Conservation (phyloP, 2,329 filamentous ascomycete genomes). For the Parasarocladium wereldwijsianum region DNA sequence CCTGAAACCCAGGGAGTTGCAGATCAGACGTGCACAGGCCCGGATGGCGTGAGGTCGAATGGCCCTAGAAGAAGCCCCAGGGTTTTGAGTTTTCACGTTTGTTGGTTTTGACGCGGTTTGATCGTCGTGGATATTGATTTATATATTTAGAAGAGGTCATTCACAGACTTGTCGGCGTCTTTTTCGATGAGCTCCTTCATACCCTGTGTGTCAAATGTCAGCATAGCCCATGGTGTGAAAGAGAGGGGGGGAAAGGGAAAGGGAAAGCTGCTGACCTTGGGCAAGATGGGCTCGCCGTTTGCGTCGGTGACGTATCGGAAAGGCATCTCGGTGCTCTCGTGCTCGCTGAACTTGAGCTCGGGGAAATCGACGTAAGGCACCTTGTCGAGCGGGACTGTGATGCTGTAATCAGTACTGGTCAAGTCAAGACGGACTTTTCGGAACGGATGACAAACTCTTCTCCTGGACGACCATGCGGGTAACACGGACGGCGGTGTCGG, state of each 20-base stretch:
- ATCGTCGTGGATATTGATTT: too few relatives aligned
- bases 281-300: slow-evolving; percentile 76
- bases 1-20: too few relatives aligned
- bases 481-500: slow-evolving; percentile 88
- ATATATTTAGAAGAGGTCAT: slow-evolving; percentile 55
- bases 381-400: slow-evolving; percentile 56
- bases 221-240: not conserved
- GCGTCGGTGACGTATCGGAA: slow-evolving; percentile 81
- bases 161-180: slow-evolving; percentile 83
- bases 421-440: too few relatives aligned
- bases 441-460: slow-evolving; percentile 42
- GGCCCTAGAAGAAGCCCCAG: too few relatives aligned
- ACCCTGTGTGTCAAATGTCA: slow-evolving; percentile 37
- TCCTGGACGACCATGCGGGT: slow-evolving; percentile 80
- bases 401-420: slow-evolving; percentile 3
- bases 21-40: too few relatives aligned
- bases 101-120: too few relatives aligned
- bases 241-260: too few relatives aligned
- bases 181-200: slow-evolving; percentile 91
- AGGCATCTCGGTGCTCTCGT: slow-evolving; percentile 94
- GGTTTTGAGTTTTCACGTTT: too few relatives aligned
- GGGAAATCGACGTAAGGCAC: slow-evolving; percentile 79
- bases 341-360: slow-evolving; percentile 76
- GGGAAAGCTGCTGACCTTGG: slow-evolving; percentile 45
- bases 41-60: too few relatives aligned